Conservation (phyloP, 306 rosid species). For the Cucurbita argyrosperma region DNA sequence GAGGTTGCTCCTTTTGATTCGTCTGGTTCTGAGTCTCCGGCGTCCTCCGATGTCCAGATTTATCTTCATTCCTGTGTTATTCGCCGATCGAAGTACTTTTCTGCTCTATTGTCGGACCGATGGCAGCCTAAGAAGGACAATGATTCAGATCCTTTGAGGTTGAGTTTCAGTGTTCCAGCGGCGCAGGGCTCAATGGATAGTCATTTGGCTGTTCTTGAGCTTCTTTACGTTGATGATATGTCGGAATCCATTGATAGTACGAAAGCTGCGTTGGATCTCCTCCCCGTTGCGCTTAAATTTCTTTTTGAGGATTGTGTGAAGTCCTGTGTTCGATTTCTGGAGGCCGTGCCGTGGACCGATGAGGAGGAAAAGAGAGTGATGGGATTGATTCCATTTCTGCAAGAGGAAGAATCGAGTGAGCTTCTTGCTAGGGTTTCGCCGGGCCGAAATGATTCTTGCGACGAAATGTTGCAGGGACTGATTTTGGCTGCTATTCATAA, state of each 20-base stretch:
- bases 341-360: constrained; percentile 89
- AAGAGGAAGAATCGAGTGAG: constrained; percentile 58
- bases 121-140: constrained; percentile 32
- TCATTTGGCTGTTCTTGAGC: constrained; percentile 41
- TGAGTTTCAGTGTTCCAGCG: constrained; percentile 37
- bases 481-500: constrained; percentile 45
- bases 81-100: constrained; percentile 66
- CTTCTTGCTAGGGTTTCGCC: constrained; percentile 73
- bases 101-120: constrained; percentile 70
- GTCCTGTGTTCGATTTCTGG: constrained; percentile 55
- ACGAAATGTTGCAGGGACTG: constrained; percentile 58
- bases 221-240: constrained; percentile 52
- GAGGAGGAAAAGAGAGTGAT: constrained; percentile 64
- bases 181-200: constrained; percentile 28
- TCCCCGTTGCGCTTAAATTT: constrained; percentile 63
- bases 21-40: constrained; percentile 8
- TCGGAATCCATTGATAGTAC: constrained; percentile 25
- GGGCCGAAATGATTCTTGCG: constrained; percentile 29
- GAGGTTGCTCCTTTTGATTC: constrained; percentile 25
- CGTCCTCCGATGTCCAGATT: constrained; percentile 31
- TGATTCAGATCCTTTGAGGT: constrained; percentile 10
- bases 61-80: constrained; percentile 59
- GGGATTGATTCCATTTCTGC: constrained; percentile 44
- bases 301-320: constrained; percentile 76
- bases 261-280: constrained; percentile 56